A percentile compares a stretch with the other conserved stretches of the same genome.
Evolutionary conservation across 2,329 filamentous ascomycete genomes (phyloP).

Genomic region (Chrysosporium keratinophilum): DNA sequence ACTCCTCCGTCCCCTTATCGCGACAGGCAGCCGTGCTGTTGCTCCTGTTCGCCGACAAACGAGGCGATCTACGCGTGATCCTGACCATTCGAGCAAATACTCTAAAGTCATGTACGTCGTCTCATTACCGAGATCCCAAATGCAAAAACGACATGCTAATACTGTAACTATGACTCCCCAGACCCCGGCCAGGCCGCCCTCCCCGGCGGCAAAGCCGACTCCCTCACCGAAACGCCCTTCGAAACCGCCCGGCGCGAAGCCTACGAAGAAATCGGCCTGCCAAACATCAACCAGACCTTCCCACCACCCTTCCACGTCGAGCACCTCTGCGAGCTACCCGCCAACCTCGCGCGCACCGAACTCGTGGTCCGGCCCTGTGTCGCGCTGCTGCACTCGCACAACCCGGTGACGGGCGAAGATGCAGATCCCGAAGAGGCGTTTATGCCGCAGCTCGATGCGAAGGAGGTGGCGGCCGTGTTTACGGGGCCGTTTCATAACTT

Average conservation of each 20-base stretch:
- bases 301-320: slow-evolving; percentile 73
- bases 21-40: slow-evolving; percentile 79
- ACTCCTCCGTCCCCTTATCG: slow-evolving; percentile 46
- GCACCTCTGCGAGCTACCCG: slow-evolving; percentile 74
- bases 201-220: slow-evolving; percentile 59
- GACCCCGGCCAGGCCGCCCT: slow-evolving; percentile 77
- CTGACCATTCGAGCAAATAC: slow-evolving; percentile 52
- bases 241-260: slow-evolving; percentile 83
- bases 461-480: slow-evolving; percentile 89
- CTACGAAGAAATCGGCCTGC: slow-evolving; percentile 84
- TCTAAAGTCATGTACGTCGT: slow-evolving; percentile 44
- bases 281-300: slow-evolving; percentile 54
- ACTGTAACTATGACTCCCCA: too few relatives aligned
- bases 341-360: slow-evolving; percentile 61
- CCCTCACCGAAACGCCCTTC: slow-evolving; percentile 49
- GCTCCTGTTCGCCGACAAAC: slow-evolving; percentile 72
- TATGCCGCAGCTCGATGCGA: slow-evolving; percentile 72
- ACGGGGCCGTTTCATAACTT: slow-evolving; percentile 83
- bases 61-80: slow-evolving; percentile 62
- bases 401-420: slow-evolving; percentile 32
- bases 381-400: slow-evolving; percentile 61
- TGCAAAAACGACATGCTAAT: neutral
- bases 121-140: neutral
- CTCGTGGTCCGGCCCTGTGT: slow-evolving; percentile 66
- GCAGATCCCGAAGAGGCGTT: slow-evolving; percentile 56